phyloP scores from a whole-genome alignment of 1,284 basidiomycete species.

The Ustilago hordei region DNA sequence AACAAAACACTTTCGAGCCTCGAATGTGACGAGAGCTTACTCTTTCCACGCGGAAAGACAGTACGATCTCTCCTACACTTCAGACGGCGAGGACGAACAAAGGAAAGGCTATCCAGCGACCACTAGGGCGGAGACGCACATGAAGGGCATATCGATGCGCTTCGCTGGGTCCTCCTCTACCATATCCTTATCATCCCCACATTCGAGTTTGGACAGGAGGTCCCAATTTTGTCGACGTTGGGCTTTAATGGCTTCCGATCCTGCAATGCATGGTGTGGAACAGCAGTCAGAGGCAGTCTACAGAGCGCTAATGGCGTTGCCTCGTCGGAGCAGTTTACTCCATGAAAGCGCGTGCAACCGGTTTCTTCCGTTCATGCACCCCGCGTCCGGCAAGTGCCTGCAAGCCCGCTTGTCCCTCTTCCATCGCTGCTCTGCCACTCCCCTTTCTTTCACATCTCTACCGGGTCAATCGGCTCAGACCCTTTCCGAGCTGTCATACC shows the following conservation, averaged over 20 bases:
- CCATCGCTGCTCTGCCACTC: neutral
- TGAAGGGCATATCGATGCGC: neutral
- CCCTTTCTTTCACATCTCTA: conserved; percentile 20
- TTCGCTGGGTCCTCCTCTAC: neutral
- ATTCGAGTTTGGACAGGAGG: conserved; percentile 5
- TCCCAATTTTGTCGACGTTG: conserved; percentile 18
- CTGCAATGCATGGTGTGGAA: neutral
- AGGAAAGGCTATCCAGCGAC: neutral
- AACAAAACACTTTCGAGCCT: neutral
- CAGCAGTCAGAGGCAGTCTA: neutral
- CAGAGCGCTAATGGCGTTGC: neutral
- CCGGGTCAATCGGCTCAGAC: conserved; percentile 4
- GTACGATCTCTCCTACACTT: too few species aligned
- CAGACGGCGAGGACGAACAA: neutral
- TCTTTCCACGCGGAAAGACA: neutral
- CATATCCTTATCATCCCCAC: conserved; percentile 6
- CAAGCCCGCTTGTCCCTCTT: conserved; percentile 2
- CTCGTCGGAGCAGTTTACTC: conserved; percentile 6
- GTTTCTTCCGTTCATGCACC: conserved; percentile 46
- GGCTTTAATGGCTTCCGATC: conserved; percentile 27
- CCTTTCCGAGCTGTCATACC: neutral
- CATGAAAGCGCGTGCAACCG: conserved; percentile 23
- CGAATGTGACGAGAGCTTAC: neutral
- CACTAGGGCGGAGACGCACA: neutral
- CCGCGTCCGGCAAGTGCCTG: conserved; percentile 16